phyloP scores from a whole-genome alignment of 139 green algal genomes.

The Closterium sp. region DNA sequence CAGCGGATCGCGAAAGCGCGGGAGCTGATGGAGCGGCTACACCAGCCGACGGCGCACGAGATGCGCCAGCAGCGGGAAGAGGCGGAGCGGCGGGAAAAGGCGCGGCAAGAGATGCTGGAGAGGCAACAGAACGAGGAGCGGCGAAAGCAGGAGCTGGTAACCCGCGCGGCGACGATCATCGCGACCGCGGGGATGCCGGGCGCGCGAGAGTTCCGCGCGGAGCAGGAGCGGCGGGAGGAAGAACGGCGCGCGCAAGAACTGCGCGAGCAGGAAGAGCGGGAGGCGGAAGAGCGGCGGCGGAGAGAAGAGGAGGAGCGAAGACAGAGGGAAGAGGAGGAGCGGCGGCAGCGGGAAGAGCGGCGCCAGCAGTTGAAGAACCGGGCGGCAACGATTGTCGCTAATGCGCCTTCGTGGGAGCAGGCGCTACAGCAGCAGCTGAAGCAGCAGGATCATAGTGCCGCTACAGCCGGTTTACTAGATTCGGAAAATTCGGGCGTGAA shows the following conservation, averaged over 20 bases:
- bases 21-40: neutral
- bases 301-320: neutral
- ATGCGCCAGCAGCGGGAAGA: neutral
- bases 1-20: neutral
- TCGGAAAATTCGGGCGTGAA: no score
- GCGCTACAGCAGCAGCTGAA: neutral
- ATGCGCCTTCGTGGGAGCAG: neutral
- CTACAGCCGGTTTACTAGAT: no score
- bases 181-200: neutral
- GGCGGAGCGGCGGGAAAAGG: neutral
- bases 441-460: neutral
- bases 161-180: neutral
- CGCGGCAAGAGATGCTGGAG: neutral
- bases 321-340: no score
- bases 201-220: neutral
- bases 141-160: neutral
- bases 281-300: neutral
- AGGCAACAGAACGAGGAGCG: neutral
- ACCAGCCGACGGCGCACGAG: neutral
- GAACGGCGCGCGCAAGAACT: neutral
- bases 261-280: neutral
- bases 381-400: neutral
- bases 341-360: neutral
- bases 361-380: neutral
- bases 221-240: neutral